These are phyloP conservation scores for Apiospora sp. DNA, from an alignment of 2,329 filamentous ascomycete genomes.

Conservation along the genomic window DNA sequence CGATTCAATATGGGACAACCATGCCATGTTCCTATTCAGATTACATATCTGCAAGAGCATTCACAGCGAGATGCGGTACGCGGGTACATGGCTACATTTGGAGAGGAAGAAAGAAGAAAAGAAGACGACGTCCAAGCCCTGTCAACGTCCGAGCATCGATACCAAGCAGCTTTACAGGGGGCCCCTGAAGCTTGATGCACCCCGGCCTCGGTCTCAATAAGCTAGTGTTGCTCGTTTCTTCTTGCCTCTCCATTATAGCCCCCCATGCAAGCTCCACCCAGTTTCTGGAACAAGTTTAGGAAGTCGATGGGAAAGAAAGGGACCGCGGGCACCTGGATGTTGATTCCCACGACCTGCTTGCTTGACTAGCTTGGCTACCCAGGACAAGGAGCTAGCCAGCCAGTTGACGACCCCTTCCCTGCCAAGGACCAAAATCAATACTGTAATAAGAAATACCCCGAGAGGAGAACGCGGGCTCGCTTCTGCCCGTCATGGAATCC, in stretches of 20 bases:
- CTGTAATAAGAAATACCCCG: slow-evolving; percentile 32
- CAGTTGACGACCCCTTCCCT: slow-evolving; percentile 13
- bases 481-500: slow-evolving; percentile 26
- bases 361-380: background rate
- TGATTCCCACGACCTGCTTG: slow-evolving; percentile 7
- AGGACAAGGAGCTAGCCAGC: background rate
- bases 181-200: slow-evolving; percentile 41
- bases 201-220: slow-evolving; percentile 41
- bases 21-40: background rate
- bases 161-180: slow-evolving; percentile 37
- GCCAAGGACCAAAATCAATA: slow-evolving; percentile 33
- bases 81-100: background rate
- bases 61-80: slow-evolving; percentile 23
- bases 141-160: slow-evolving; percentile 39
- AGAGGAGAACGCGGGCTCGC: slow-evolving; percentile 33
- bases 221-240: slow-evolving; percentile 20
- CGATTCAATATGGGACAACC: background rate
- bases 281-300: slow-evolving; percentile 31
- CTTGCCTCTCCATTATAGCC: slow-evolving; percentile 25
- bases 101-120: background rate
- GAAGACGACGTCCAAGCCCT: slow-evolving; percentile 39
- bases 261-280: slow-evolving; percentile 40
- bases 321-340: slow-evolving; percentile 13
- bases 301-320: slow-evolving; percentile 21
- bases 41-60: slow-evolving; percentile 32